These are phyloP conservation scores for Barnettozyma californica DNA, from an alignment of 805 yeast species.

Conservation along the genomic window DNA sequence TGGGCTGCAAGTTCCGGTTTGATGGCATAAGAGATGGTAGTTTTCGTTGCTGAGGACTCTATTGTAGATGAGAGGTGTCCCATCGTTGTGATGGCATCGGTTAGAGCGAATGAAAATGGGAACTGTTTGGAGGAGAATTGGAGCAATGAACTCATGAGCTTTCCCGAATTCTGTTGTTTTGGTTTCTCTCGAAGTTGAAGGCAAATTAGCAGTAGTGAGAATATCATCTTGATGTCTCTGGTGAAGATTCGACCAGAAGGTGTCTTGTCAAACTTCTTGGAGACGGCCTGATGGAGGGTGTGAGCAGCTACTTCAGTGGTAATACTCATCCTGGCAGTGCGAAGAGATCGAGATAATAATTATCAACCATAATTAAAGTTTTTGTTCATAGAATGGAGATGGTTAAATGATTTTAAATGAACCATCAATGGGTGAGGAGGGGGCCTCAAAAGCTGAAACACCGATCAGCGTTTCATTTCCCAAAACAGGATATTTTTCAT, in stretches of 20 bases:
- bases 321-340: background rate
- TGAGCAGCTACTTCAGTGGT: background rate
- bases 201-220: conserved; percentile 44
- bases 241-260: conserved; percentile 48
- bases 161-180: conserved; percentile 8
- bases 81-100: conserved; percentile 51
- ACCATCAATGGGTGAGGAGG: background rate
- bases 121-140: conserved; percentile 29
- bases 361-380: too few species aligned
- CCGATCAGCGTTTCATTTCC: background rate
- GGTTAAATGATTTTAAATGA: background rate
- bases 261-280: conserved; percentile 42
- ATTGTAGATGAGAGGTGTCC: conserved; percentile 40
- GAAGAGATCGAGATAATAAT: conserved; percentile 5
- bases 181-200: conserved; percentile 33
- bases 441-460: background rate
- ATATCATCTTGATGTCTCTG: conserved; percentile 57
- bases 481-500: too few species aligned
- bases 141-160: conserved; percentile 16
- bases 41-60: conserved; percentile 44
- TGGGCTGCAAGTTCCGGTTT: conserved; percentile 43
- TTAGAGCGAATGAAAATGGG: conserved; percentile 49
- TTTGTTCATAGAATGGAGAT: too few species aligned
- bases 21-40: conserved; percentile 50
- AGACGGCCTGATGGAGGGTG: conserved; percentile 37